phyloP scores from a whole-genome alignment of 345 rosid genomes.

The Populus euphratica region DNA sequence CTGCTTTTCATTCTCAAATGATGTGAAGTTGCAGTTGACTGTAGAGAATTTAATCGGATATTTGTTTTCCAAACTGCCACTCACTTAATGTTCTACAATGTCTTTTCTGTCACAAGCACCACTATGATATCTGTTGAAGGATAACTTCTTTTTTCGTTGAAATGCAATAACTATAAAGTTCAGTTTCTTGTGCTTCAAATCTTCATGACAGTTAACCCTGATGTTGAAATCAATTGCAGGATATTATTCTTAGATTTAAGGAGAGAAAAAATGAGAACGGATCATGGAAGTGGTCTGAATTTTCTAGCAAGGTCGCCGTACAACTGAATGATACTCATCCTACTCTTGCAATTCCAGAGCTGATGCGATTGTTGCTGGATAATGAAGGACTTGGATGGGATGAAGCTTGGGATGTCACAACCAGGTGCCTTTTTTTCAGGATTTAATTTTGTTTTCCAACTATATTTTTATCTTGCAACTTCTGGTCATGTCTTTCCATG shows the following conservation, averaged over 20 bases:
- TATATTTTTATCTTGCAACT: slow-evolving; percentile 1
- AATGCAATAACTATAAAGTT: neutral
- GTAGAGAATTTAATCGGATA: neutral
- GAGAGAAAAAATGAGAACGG: slow-evolving; percentile 58
- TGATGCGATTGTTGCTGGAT: slow-evolving; percentile 88
- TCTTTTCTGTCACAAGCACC: no score
- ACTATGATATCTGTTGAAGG: neutral
- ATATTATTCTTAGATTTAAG: slow-evolving; percentile 77
- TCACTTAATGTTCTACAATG: no score
- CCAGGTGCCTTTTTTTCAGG: slow-evolving; percentile 38
- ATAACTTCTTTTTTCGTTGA: neutral
- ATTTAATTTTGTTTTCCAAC: neutral
- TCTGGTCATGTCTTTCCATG: neutral
- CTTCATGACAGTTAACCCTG: neutral
- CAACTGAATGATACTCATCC: slow-evolving; percentile 99
- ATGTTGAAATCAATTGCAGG: slow-evolving; percentile 48
- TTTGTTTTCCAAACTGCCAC: neutral
- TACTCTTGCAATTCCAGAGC: slow-evolving; percentile 94
- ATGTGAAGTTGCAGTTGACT: neutral
- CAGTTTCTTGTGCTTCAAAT: neutral
- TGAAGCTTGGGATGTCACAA: slow-evolving; percentile 91
- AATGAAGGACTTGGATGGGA: slow-evolving; percentile 96
- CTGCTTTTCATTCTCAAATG: no score
- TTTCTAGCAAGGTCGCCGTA: slow-evolving; percentile 84
- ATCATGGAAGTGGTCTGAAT: slow-evolving; percentile 74